Evolutionary conservation across 2,329 filamentous ascomycete genomes (phyloP), one percentile per base, ranked within the genome.

Genomic region (Ophiostoma novo-ulmi): DNA sequence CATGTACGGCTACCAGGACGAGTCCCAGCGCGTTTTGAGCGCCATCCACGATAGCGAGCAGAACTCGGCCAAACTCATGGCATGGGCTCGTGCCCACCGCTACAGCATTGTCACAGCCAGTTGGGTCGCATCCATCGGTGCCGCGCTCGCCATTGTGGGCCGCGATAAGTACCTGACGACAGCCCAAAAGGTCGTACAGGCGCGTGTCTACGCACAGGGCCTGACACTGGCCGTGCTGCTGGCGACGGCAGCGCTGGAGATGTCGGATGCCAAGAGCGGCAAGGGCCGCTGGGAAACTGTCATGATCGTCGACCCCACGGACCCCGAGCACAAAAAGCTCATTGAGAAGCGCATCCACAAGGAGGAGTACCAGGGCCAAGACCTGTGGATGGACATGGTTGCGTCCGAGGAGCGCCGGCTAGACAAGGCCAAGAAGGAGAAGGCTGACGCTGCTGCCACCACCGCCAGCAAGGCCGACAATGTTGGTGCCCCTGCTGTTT

Each of bases 371-470:
- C 86, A 89, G 78, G 92, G 93, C 64, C 92, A 97, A 82, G 94
- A 98, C 80, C 85, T 97, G 76, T 99, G 95, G 95, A 95, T 88
- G 84, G 90, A 94, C 76, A 94, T 94, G 91, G 90, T 94, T 68
- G 91, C 87, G 72, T 88, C 91, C 26, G 91, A 94, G 82, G 91
- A 94, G 82, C 84, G 85, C 74, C 81, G 86, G 55, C 74, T 88
- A 61, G 81, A 80, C 22, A 79, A 76, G 39, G 77, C 77, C 74
- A 80, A 80, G 75, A 78, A 75, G 71, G 73, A 74, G 69, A 71
- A 76, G 71, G 73, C 73, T 20, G 72, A 74, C 55, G 44, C 14
- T 6, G 41, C 41, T 17, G 44, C 44, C 5, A 20, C 44, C 5
- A 20, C 52, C 35, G 22, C 58, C 22, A 52, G 41, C 70, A 70